Evolutionary conservation across 148 eudicot genomes (phyloP), one percentile per base, ranked within the genome.

Genomic region (Polygonum maritimum): DNA sequence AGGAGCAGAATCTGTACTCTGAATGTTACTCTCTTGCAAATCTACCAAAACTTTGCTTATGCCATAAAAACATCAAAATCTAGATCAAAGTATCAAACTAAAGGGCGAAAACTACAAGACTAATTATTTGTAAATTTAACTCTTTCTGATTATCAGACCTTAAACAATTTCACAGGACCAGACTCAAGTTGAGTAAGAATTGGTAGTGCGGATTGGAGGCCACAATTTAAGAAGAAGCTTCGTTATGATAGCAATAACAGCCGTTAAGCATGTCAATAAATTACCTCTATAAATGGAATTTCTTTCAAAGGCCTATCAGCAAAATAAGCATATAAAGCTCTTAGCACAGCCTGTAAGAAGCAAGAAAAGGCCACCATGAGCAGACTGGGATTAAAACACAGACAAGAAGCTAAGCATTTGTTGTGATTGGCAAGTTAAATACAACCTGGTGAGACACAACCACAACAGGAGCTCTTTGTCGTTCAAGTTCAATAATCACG

Each of bases 401-500:
- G 70, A 33, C 70, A 35, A 36, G 16, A 67, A 67, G 40, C 5
- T 31, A 63, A 63, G 39, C 69, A 14, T 31, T 39, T 31, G 47
- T 35, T 54, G 35, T 7, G 13, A 36, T 15, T 14, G 71, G 15
- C 22, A 76, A 69, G 70, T 60, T 57, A 33, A 78, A 60, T 70
- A 26, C 15, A 45, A 95, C 99, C 99, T 95, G 99, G 80, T 95
- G 99, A 81, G 99, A 79, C 75, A 95, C 78, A 74, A 95, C 99
- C 55, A 95, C 99, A 75, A 95, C 99, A 75, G 99, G 99, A 78
- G 98, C 99, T 75, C 98, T 85, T 80, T 95, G 99, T 44, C 99
- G 90, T 84, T 95, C 99, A 82, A 95, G 94, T 87, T 95, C 99
- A 71, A 95, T 91, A 76, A 95, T 92, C 63, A 95, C 99, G n/a